Percentiles rank a stretch among this genome's conserved stretches.
These are phyloP conservation scores for Cytospora paraplurivora DNA, from an alignment of 2,329 filamentous ascomycete species.

Conservation along the genomic window DNA sequence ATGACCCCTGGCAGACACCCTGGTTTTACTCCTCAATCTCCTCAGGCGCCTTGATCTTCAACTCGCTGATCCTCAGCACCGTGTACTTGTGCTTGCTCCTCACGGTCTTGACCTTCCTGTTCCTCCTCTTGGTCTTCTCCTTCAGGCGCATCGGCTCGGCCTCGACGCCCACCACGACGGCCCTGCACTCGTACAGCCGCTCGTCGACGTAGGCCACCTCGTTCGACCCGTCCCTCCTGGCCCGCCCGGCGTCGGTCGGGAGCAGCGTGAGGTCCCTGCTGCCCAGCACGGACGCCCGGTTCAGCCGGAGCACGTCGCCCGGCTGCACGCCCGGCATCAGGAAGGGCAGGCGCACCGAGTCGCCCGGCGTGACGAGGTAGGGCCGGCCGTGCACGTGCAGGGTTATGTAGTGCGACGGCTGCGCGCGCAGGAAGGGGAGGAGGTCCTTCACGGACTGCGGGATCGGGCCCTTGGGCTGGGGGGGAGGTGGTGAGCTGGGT, in stretches of 20 bases:
- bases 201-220: conserved; percentile 82
- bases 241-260: background rate
- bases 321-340: conserved; percentile 74
- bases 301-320: conserved; percentile 84
- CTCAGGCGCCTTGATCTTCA: conserved; percentile 61
- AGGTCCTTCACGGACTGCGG: conserved; percentile 60
- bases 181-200: conserved; percentile 79
- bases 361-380: conserved; percentile 77
- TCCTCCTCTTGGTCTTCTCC: conserved; percentile 80
- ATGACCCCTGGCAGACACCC: too few relatives aligned
- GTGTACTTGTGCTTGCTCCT: conserved; percentile 92
- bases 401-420: conserved; percentile 75
- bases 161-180: conserved; percentile 82
- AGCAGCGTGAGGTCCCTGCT: conserved; percentile 83
- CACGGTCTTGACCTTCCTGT: conserved; percentile 71
- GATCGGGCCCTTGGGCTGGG: conserved; percentile 44
- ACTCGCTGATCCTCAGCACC: conserved; percentile 78
- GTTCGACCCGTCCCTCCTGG: conserved; percentile 61
- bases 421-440: conserved; percentile 71
- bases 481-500: conserved; percentile 48
- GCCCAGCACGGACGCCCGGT: conserved; percentile 80
- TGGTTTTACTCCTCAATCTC: conserved; percentile 39
- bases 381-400: conserved; percentile 77
- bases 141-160: conserved; percentile 75
- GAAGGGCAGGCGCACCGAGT: conserved; percentile 77